Conservation (phyloP, 495 filamentous ascomycete species). For the Trichoderma reesei region DNA sequence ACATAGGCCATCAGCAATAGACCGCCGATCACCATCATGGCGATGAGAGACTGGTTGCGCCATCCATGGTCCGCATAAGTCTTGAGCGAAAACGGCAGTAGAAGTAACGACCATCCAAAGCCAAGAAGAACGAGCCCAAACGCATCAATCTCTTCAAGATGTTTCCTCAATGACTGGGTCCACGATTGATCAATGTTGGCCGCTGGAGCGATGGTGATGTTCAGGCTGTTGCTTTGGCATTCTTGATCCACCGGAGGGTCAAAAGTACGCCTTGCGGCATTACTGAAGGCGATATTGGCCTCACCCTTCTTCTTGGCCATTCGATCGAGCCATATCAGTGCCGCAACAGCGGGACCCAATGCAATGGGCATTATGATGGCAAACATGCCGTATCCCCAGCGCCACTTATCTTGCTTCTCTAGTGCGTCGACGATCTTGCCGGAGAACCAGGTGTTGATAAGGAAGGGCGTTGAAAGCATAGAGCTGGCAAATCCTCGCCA, state of each 20-base stretch:
- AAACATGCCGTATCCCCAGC: constrained; percentile 11
- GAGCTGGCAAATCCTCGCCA: constrained; percentile 11
- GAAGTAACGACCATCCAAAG: constrained; percentile 48
- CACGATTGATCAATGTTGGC: background rate
- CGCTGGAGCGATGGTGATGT: background rate
- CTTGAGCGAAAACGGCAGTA: constrained; percentile 51
- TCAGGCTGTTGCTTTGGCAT: background rate
- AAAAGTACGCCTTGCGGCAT: background rate
- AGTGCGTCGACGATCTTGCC: constrained; percentile 10
- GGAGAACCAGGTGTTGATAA: constrained; percentile 6
- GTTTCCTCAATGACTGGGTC: background rate
- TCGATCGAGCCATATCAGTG: constrained; percentile 5
- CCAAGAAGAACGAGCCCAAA: constrained; percentile 26
- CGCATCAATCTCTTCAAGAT: constrained; percentile 38
- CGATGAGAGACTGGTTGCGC: constrained; percentile 42
- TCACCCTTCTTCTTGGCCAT: constrained; percentile 8
- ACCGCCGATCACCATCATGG: constrained; percentile 48
- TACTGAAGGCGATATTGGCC: background rate
- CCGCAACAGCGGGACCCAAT: constrained; percentile 3
- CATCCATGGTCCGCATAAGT: constrained; percentile 36
- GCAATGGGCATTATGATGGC: constrained; percentile 9
- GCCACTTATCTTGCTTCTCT: background rate
- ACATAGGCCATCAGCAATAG: constrained; percentile 46
- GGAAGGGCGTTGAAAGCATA: constrained; percentile 9
- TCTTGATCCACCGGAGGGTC: background rate